Percentiles rank a stretch among this genome's conserved stretches.
phyloP scores from a whole-genome alignment of 352 stramenopile species.

The Pythium scleroteichum region DNA sequence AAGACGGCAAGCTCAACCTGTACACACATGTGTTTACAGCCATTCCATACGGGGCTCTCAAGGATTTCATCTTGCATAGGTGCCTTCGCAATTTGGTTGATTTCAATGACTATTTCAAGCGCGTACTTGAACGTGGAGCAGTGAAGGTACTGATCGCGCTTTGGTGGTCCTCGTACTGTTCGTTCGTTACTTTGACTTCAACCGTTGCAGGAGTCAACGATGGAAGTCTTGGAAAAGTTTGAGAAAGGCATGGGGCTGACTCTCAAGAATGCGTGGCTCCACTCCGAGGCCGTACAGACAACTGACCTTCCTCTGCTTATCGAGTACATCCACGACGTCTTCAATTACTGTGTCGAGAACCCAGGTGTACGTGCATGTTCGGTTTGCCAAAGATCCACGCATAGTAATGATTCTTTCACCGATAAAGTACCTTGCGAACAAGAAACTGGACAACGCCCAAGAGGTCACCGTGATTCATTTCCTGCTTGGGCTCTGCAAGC shows the following conservation, averaged over 20 bases:
- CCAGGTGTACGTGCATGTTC: constrained; percentile 45
- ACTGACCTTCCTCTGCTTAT: constrained; percentile 90
- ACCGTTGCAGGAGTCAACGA: constrained; percentile 64
- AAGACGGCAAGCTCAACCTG: constrained; percentile 92
- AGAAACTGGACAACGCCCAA: constrained; percentile 79
- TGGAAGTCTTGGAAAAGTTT: constrained; percentile 80
- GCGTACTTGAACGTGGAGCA: constrained; percentile 56
- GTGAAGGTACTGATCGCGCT: constrained; percentile 75
- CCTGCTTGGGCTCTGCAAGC: constrained; percentile 77
- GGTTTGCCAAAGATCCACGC: too few species aligned
- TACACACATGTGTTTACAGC: constrained; percentile 26
- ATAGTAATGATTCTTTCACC: too few species aligned
- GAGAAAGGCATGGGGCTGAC: constrained; percentile 88
- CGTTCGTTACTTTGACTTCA: not conserved
- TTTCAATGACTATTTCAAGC: constrained; percentile 80
- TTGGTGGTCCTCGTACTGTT: too few species aligned
- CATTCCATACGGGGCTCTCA: not conserved
- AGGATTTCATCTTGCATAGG: constrained; percentile 28
- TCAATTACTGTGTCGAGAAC: constrained; percentile 76
- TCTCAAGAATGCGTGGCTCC: constrained; percentile 89
- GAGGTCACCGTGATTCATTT: constrained; percentile 90
- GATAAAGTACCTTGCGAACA: constrained; percentile 63
- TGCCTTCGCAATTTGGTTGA: constrained; percentile 82
- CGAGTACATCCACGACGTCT: constrained; percentile 85
- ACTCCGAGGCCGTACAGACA: constrained; percentile 90